These are phyloP conservation scores for Ambrosiella cleistominuta DNA, from an alignment of 2,329 filamentous ascomycete species.

Conservation along the genomic window DNA sequence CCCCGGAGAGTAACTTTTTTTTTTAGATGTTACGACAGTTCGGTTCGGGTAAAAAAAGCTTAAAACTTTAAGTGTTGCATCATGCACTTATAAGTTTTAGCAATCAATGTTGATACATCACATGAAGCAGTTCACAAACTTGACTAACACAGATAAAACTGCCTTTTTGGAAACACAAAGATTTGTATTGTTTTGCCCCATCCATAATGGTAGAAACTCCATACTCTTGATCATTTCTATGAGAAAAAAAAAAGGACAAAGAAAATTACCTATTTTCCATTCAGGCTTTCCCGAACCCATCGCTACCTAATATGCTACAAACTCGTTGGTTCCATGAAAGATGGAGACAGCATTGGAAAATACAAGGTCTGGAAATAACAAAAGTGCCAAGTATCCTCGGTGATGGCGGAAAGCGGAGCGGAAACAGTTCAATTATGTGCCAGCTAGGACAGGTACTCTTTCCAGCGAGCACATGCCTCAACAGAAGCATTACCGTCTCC, in stretches of 20 bases:
- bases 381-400: neutral
- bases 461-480: neutral
- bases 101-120: neutral
- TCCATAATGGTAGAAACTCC: conserved; percentile 5
- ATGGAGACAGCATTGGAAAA: neutral
- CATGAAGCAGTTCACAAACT: too few relatives aligned
- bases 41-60: neutral
- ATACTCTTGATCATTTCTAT: conserved; percentile 8
- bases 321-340: neutral
- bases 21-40: too few relatives aligned
- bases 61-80: neutral
- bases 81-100: neutral
- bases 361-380: neutral
- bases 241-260: conserved; percentile 2
- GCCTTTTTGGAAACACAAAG: neutral
- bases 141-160: neutral
- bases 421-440: neutral
- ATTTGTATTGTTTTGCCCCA: conserved; percentile 1
- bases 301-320: neutral
- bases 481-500: neutral
- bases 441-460: neutral
- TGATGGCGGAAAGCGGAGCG: too few relatives aligned
- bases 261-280: conserved; percentile 5
- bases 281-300: neutral
- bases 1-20: too few relatives aligned